These are phyloP conservation scores for Microbotryum saponariae DNA, from an alignment of 1,284 basidiomycete genomes.

Conservation along the genomic window DNA sequence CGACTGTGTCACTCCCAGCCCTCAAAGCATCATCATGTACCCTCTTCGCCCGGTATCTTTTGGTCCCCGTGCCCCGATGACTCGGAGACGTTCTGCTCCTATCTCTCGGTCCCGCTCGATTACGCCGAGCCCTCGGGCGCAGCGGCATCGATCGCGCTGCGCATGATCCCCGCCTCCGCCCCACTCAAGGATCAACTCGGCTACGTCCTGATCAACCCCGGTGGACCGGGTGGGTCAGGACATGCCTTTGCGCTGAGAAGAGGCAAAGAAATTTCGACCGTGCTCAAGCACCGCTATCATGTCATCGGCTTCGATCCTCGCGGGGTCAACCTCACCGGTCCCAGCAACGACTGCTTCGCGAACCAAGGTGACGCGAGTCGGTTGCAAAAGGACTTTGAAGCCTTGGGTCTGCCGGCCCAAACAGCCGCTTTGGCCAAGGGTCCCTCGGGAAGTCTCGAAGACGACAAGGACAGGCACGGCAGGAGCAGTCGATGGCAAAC, in stretches of 20 bases:
- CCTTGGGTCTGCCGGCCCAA: constrained; percentile 11
- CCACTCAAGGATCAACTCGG: constrained; percentile 10
- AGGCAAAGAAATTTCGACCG: background rate
- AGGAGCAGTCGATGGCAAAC: constrained; percentile 4
- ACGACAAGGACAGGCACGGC: background rate
- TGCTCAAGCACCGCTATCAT: constrained; percentile 22
- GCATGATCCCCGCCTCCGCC: constrained; percentile 29
- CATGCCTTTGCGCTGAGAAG: constrained; percentile 8
- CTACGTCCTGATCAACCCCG: constrained; percentile 16
- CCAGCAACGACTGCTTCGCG: constrained; percentile 20
- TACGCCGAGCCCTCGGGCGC: too few species aligned
- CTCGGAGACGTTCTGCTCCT: constrained; percentile 10
- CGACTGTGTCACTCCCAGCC: too few species aligned
- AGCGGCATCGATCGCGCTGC: constrained; percentile 27
- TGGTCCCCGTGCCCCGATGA: constrained; percentile 26
- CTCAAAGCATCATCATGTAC: too few species aligned
- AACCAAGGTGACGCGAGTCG: constrained; percentile 12
- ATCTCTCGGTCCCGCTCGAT: constrained; percentile 26
- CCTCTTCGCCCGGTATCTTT: constrained; percentile 3
- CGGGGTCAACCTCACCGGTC: constrained; percentile 30
- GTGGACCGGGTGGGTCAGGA: constrained; percentile 32
- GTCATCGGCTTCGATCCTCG: constrained; percentile 33
- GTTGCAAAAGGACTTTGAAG: constrained; percentile 15
- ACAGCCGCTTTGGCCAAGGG: background rate
- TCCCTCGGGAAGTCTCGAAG: constrained; percentile 1